Percentiles rank a stretch among this genome's conserved stretches.
Evolutionary conservation across 1,284 basidiomycete genomes (phyloP).

Genomic region (Omphalotus olearius): DNA sequence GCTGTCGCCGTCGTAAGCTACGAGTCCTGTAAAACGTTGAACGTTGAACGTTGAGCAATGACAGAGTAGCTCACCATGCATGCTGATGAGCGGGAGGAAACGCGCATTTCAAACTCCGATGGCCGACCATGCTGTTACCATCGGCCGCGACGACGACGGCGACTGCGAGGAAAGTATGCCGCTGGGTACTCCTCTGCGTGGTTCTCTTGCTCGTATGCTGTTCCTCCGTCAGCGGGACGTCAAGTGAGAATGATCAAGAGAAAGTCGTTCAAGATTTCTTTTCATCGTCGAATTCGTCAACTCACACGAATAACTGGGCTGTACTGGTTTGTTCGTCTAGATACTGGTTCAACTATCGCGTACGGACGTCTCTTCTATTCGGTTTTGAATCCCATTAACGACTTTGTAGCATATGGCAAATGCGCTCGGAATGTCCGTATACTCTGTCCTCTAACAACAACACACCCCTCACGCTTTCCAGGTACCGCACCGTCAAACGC

Average conservation of each 20-base stretch:
- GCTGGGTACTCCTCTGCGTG: too few species aligned
- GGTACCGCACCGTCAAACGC: slow-evolving; percentile 97
- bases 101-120: too few species aligned
- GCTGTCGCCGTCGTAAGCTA: slow-evolving; percentile 64
- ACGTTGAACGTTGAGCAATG: too few species aligned
- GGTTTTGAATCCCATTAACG: too few species aligned
- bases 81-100: too few species aligned
- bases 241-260: slow-evolving; percentile 10
- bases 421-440: slow-evolving; percentile 84
- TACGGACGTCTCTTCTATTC: too few species aligned
- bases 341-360: slow-evolving; percentile 99
- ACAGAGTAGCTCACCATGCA: too few species aligned
- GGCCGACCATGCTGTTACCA: too few species aligned
- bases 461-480: slow-evolving; percentile 24
- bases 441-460: background rate
- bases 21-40: slow-evolving; percentile 36
- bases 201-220: background rate
- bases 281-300: background rate
- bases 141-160: too few species aligned
- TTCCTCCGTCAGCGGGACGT: background rate
- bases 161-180: too few species aligned
- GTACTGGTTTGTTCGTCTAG: slow-evolving; percentile 92
- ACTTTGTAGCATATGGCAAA: slow-evolving; percentile 89
- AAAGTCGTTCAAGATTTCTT: slow-evolving; percentile 26
- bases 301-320: slow-evolving; percentile 97